These are phyloP conservation scores for Globisporangium carolinianum DNA, from an alignment of 352 stramenopile species.

Conservation along the genomic window DNA sequence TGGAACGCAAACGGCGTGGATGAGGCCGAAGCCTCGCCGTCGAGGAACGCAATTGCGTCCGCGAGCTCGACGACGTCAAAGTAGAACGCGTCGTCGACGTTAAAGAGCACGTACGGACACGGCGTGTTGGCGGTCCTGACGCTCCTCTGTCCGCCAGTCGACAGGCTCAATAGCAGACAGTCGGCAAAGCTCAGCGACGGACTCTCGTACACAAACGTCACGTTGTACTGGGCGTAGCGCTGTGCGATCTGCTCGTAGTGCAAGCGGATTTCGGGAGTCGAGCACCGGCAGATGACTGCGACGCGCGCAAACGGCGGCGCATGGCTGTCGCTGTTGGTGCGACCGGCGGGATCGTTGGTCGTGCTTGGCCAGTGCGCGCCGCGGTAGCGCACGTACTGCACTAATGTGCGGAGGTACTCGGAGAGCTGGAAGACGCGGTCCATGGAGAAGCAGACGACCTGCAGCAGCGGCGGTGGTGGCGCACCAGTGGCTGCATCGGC, in stretches of 20 bases:
- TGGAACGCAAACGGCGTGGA: constrained; percentile 58
- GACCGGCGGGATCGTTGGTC: neutral
- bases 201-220: constrained; percentile 32
- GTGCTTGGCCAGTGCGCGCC: constrained; percentile 14
- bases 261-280: constrained; percentile 19
- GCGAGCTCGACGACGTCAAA: constrained; percentile 40
- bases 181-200: constrained; percentile 20
- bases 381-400: constrained; percentile 21
- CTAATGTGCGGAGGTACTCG: constrained; percentile 45
- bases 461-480: constrained; percentile 13
- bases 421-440: constrained; percentile 55
- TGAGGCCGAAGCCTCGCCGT: neutral
- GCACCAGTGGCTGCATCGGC: neutral
- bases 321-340: no score
- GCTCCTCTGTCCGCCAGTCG: constrained; percentile 7
- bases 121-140: neutral
- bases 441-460: constrained; percentile 60
- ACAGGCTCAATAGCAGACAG: constrained; percentile 20
- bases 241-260: constrained; percentile 27
- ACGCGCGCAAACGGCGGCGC: constrained; percentile 17
- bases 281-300: constrained; percentile 31
- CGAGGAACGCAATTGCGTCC: constrained; percentile 19
- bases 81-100: constrained; percentile 58
- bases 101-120: constrained; percentile 31
- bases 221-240: constrained; percentile 15